Percentiles rank a stretch among this genome's conserved stretches.
phyloP scores from a whole-genome alignment of 2,329 filamentous ascomycete species.

The Ramularia endophylla region DNA sequence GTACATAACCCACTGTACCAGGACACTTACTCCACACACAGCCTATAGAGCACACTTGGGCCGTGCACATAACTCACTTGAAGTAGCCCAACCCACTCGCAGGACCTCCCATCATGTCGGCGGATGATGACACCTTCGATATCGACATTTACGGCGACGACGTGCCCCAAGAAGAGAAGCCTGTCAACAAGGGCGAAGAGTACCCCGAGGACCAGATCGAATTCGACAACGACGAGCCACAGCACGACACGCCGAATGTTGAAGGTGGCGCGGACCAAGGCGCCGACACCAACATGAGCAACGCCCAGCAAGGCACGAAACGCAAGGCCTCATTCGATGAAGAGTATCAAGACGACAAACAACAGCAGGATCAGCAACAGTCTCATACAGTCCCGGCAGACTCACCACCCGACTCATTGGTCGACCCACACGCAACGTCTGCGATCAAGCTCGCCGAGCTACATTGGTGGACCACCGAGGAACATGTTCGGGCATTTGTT shows the following conservation, averaged over 20 bases:
- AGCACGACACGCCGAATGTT: neutral
- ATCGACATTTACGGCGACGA: slow-evolving; percentile 66
- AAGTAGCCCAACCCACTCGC: too few species aligned
- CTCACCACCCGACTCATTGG: slow-evolving; percentile 3
- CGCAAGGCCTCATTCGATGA: slow-evolving; percentile 56
- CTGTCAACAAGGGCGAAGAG: slow-evolving; percentile 26
- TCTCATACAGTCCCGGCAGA: slow-evolving; percentile 61
- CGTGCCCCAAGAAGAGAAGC: slow-evolving; percentile 24
- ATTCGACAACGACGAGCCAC: slow-evolving; percentile 17
- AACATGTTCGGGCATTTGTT: slow-evolving; percentile 81
- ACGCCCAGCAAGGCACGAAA: slow-evolving; percentile 53
- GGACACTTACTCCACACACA: slow-evolving; percentile 3
- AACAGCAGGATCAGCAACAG: slow-evolving; percentile 61
- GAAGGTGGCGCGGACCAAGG: slow-evolving; percentile 4
- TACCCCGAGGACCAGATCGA: slow-evolving; percentile 18
- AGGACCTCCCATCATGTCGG: slow-evolving; percentile 28
- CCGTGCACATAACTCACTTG: too few species aligned
- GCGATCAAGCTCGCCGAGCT: slow-evolving; percentile 84
- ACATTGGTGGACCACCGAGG: slow-evolving; percentile 95
- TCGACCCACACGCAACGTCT: slow-evolving; percentile 56
- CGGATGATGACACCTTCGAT: slow-evolving; percentile 64
- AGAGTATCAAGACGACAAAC: slow-evolving; percentile 34
- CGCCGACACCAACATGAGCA: slow-evolving; percentile 21
- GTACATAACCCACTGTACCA: slow-evolving; percentile 19
- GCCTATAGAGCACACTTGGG: neutral